phyloP scores from a whole-genome alignment of 495 filamentous ascomycete species.

The Cudoniella acicularis region DNA sequence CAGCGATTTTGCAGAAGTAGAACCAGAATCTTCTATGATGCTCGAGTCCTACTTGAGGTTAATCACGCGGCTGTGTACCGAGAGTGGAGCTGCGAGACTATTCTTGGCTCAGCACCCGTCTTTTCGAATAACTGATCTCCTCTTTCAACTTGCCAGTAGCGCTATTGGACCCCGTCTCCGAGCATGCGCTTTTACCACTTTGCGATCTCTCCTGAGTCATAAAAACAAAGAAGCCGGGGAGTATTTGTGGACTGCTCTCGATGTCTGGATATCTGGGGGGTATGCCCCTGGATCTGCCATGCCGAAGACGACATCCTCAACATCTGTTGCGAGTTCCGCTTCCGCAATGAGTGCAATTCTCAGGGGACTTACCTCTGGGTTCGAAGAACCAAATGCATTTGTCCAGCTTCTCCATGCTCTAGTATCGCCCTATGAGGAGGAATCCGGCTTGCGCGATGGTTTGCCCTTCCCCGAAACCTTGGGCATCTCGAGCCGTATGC shows the following conservation, averaged over 20 bases:
- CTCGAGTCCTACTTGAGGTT: conserved; percentile 88
- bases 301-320: conserved; percentile 13
- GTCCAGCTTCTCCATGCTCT: conserved; percentile 68
- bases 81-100: conserved; percentile 62
- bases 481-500: conserved; percentile 72
- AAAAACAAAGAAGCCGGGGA: conserved; percentile 58
- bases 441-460: conserved; percentile 59
- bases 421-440: conserved; percentile 54
- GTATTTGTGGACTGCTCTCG: conserved; percentile 65
- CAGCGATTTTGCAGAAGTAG: conserved; percentile 53
- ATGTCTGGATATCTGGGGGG: conserved; percentile 64
- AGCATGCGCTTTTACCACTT: conserved; percentile 67
- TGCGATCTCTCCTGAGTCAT: conserved; percentile 63
- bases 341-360: conserved; percentile 28
- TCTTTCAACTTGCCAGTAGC: conserved; percentile 67
- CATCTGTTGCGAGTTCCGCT: conserved; percentile 3
- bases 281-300: conserved; percentile 31
- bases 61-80: conserved; percentile 68
- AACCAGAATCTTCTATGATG: conserved; percentile 88
- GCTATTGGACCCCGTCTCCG: conserved; percentile 68
- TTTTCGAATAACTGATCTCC: conserved; percentile 57
- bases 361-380: conserved; percentile 54
- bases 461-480: conserved; percentile 85
- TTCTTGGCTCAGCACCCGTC: conserved; percentile 64
- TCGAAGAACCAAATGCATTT: conserved; percentile 81